These are phyloP conservation scores for Colletotrichum navitas DNA, from an alignment of 2,329 filamentous ascomycete genomes.

Conservation along the genomic window DNA sequence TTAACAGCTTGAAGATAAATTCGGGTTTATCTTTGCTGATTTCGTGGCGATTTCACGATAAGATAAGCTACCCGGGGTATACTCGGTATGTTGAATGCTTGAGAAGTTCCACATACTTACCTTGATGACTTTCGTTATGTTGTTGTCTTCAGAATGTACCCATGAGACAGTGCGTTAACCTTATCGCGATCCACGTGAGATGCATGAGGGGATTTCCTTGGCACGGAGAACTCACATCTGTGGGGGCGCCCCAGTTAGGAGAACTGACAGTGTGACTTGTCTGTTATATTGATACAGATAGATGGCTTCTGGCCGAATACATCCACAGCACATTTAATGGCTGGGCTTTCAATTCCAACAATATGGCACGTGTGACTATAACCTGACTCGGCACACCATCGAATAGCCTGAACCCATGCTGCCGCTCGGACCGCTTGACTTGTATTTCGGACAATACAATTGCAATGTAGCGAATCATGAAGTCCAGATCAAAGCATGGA, in stretches of 20 bases:
- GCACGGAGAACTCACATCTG: slow-evolving; percentile 25
- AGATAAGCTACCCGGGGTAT: too few relatives aligned
- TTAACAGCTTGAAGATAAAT: too few relatives aligned
- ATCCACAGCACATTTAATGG: background rate
- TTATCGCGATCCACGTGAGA: slow-evolving; percentile 22
- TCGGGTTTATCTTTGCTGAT: too few relatives aligned
- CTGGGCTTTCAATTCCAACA: background rate
- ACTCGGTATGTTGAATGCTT: too few relatives aligned
- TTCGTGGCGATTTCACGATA: too few relatives aligned
- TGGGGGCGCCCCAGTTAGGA: background rate
- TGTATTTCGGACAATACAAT: background rate
- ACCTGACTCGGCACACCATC: slow-evolving; percentile 18
- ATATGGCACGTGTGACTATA: slow-evolving; percentile 1
- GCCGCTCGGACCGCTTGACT: too few relatives aligned
- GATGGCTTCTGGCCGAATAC: background rate
- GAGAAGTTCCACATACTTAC: too few relatives aligned
- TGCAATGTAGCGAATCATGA: background rate
- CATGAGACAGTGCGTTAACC: background rate
- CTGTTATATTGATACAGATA: slow-evolving; percentile 1
- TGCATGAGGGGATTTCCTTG: background rate
- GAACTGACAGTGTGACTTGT: background rate
- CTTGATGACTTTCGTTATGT: too few relatives aligned
- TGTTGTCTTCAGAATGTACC: too few relatives aligned
- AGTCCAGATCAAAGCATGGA: background rate
- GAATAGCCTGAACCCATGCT: background rate